Base-by-base conservation (phyloP, 2,329 filamentous ascomycete species). In the Diaporthe capsici region DNA sequence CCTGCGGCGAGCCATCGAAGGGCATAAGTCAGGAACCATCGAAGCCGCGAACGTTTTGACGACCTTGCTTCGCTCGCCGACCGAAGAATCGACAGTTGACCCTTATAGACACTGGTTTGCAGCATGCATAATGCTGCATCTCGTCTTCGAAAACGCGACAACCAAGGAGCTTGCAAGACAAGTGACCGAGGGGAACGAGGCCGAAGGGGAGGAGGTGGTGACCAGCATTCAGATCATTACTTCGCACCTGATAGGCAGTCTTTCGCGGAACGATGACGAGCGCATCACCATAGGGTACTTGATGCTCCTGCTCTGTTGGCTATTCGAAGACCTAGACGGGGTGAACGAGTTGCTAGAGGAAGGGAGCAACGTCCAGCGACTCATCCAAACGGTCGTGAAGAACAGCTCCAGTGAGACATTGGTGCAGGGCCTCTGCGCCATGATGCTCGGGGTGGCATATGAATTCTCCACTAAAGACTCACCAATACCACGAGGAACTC, bases 381-480 rank as follows among this genome's bases (percentile, higher is more conserved):
- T 98, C 44, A 91, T 97, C 20, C 94, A 97, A 80, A 91, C 92
- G 39, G 92, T 94, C 55, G 81, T 88, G 28, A 92, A 92, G 78
- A 90, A 92, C 76, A 85, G 89, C 79, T 84, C 89, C 39, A 91
- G 91, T 17, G 92, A 92, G 76, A 87, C 90, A 28, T 86, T 98
- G 44, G 88, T 96, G 20, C 94, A 95, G 78, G 97, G 97, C 2
- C 88, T 99, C 17, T 95, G 94, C 82, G 94, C 95, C 22, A 92
- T 95, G 82, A 86, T 99, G 0, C 88, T 98, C 1, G 97, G 96
- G 13, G 93, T 97, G 28, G 90, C 97, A 6, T 99, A 98, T 82
- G 97, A 99, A 81, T 99, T 98, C 81, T 98, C 96, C 13, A 98
- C 96, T 0, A 98, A 98, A 82, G 97, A 99, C 84, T 98, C 96